Conservation (phyloP, 768 basidiomycete species). For the Chalciporus piperatus region DNA sequence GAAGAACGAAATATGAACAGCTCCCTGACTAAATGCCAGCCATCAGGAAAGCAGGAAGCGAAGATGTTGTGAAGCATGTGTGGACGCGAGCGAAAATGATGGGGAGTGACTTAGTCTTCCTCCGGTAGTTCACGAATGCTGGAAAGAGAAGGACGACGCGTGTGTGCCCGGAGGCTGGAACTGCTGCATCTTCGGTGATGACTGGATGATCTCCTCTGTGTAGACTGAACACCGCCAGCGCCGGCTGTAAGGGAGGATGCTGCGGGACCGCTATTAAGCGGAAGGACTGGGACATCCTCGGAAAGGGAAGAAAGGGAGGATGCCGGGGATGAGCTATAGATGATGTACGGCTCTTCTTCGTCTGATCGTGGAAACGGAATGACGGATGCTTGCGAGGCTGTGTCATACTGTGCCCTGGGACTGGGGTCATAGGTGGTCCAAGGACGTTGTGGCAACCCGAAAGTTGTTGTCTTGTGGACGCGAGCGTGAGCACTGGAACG, state of each 20-base stretch:
- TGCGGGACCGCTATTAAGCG: constrained; percentile 13
- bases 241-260: constrained; percentile 11
- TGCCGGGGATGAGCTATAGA: constrained; percentile 33
- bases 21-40: constrained; percentile 19
- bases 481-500: too few relatives aligned
- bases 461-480: neutral
- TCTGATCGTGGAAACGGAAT: constrained; percentile 27
- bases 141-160: constrained; percentile 30
- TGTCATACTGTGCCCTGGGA: neutral
- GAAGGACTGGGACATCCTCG: constrained; percentile 27
- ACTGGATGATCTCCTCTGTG: constrained; percentile 16
- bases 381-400: constrained; percentile 11
- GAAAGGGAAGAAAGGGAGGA: constrained; percentile 33
- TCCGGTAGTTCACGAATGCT: constrained; percentile 34
- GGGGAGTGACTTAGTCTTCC: constrained; percentile 21
- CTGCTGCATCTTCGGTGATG: constrained; percentile 33
- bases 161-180: constrained; percentile 30
- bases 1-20: constrained; percentile 7
- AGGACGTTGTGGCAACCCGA: neutral
- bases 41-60: constrained; percentile 13
- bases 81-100: neutral
- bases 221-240: constrained; percentile 2
- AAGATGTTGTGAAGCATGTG: neutral
- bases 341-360: constrained; percentile 33
- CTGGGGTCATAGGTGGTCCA: constrained; percentile 12